Percentiles rank a stretch among this genome's conserved stretches.
Conservation (phyloP, 495 filamentous ascomycete species). For the Xylaria curta region DNA sequence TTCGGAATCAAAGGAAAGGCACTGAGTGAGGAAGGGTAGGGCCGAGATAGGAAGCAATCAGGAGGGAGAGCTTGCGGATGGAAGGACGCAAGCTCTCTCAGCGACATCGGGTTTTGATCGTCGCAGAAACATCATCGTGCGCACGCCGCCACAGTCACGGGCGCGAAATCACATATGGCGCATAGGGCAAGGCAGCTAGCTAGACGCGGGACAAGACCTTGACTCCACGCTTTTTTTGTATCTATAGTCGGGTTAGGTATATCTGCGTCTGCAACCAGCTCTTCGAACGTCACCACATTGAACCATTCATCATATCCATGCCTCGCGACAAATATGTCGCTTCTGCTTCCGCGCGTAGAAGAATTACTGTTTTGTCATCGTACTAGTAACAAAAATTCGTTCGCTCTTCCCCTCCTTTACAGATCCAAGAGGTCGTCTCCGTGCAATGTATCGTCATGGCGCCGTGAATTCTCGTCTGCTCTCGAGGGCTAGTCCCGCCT, state of each 20-base stretch:
- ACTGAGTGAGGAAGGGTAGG: neutral
- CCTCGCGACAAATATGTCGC: neutral
- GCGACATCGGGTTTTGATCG: neutral
- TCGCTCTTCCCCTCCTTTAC: constrained; percentile 10
- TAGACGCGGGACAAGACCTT: constrained; percentile 1
- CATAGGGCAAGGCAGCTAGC: constrained; percentile 7
- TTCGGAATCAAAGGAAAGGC: neutral
- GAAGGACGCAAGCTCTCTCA: neutral
- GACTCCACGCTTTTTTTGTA: constrained; percentile 22
- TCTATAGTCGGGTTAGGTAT: constrained; percentile 16
- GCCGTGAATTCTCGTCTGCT: constrained; percentile 1
- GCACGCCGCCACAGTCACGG: neutral
- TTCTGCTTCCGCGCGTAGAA: neutral
- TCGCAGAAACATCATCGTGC: neutral
- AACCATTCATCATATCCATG: constrained; percentile 6
- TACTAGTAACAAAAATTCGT: neutral
- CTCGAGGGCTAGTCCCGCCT: neutral
- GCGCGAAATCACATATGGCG: neutral
- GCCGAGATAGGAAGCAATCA: neutral
- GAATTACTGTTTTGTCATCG: neutral
- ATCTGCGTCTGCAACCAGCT: neutral
- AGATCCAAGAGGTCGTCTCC: constrained; percentile 29
- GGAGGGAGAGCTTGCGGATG: neutral
- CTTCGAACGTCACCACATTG: neutral
- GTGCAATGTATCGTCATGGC: neutral